Evolutionary conservation across 352 stramenopile genomes (phyloP), one percentile per base, ranked within the genome.

Genomic region (Blastocystis sp.): DNA sequence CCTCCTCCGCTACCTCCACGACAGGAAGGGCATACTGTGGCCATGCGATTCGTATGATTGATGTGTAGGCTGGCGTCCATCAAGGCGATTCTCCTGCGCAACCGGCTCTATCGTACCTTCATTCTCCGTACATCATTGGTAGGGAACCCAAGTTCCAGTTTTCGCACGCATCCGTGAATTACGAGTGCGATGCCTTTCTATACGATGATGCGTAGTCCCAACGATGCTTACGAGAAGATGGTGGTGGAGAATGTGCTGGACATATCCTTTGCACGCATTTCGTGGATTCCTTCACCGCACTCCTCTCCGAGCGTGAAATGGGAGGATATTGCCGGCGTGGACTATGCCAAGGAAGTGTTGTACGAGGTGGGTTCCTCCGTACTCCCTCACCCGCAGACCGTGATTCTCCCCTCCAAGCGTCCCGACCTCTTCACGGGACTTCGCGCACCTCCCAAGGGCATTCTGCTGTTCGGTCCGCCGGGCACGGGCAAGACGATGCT

Each of bases 321-420:
- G 93, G 89, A 90, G 11, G 93, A 96, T 69, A 94, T 96, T 89
- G 92, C 92, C 0, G 93, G 93, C 0, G 80, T 96, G 38, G 89
- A 92, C 7, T 89, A 95, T 40, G 93, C 93, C 38, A 96, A 96
- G 90, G 92, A 95, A 79, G 94, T 95, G 62, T 89, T 95, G 56
- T 92, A 95, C 92, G 92, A 94, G 41, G n/a, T 64, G 45, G 28
- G 60, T 94, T 94, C 62, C 94, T 95, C 89, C 93, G 93, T 91
- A 94, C 77, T 38, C 21, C 88, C 38, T 40, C 43, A 62, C 76
- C 52, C 59, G 59, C 41, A 98, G 89, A 95, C 95, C 0, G 93
- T 98, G 0, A 94, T 98, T 52, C 95, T 98, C 90, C 95, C 95
- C 9, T 91, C 97, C 59, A 96, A 95, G 90, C 97, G 97, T 86